Evolutionary conservation across 208 protist species (phyloP).

Genomic region (Giardia muris): DNA sequence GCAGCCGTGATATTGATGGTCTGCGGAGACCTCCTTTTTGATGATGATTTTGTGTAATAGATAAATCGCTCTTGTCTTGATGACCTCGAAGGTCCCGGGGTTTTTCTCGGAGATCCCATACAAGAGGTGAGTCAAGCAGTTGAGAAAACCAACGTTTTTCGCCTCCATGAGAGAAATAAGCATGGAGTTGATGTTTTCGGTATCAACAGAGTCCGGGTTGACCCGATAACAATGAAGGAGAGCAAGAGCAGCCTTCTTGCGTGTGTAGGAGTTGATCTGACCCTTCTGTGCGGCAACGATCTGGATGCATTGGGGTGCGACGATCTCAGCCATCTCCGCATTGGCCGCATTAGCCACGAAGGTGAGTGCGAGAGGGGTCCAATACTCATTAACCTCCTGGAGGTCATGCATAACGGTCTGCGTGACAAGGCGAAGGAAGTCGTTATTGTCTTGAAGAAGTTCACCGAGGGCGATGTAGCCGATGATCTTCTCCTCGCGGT

Average conservation of each 20-base stretch:
- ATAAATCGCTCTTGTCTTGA: neutral
- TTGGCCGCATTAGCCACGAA: conserved; percentile 85
- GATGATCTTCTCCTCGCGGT: conserved; percentile 83
- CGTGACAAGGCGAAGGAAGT: conserved; percentile 84
- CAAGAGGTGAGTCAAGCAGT: neutral
- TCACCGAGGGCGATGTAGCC: conserved; percentile 80
- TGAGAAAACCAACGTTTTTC: conserved; percentile 33
- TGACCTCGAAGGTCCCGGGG: neutral
- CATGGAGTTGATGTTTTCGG: neutral
- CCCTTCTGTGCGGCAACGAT: conserved; percentile 60
- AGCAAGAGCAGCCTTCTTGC: conserved; percentile 88
- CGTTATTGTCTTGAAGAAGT: conserved; percentile 81
- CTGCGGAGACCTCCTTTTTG: conserved; percentile 27
- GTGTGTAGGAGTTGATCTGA: conserved; percentile 58
- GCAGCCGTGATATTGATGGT: conserved; percentile 19
- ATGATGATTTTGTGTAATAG: conserved; percentile 25
- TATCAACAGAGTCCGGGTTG: conserved; percentile 54
- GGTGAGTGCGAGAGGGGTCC: conserved; percentile 75
- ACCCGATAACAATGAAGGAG: conserved; percentile 81
- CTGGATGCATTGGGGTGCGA: conserved; percentile 70
- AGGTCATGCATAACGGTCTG: conserved; percentile 84
- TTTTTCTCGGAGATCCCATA: neutral
- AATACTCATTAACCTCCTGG: conserved; percentile 61
- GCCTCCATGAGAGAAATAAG: conserved; percentile 16
- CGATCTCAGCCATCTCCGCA: conserved; percentile 82